These are phyloP conservation scores for Tothia fuscella DNA, from an alignment of 2,329 filamentous ascomycete genomes.

Conservation along the genomic window DNA sequence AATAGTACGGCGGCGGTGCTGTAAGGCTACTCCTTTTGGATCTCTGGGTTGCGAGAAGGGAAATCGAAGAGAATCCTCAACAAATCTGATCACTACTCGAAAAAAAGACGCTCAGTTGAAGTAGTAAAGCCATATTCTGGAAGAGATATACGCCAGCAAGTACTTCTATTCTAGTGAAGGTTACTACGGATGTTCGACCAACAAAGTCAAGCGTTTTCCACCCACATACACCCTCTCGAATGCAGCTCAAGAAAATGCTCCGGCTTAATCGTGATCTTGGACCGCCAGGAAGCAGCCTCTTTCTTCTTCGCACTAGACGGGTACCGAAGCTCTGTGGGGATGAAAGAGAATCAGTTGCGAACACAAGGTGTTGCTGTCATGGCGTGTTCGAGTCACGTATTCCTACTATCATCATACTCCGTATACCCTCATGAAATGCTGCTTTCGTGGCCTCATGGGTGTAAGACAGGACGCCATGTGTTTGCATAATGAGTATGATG, in stretches of 20 bases:
- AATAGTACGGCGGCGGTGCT: no score
- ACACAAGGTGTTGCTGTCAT: slow-evolving; percentile 37
- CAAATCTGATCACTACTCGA: no score
- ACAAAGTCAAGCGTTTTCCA: slow-evolving; percentile 96
- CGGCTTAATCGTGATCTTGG: slow-evolving; percentile 93
- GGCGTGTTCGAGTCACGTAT: slow-evolving; percentile 25
- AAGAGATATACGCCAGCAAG: no score
- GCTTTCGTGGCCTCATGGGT: neutral
- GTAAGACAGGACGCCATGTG: neutral
- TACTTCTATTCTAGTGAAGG: neutral
- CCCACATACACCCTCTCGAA: slow-evolving; percentile 69
- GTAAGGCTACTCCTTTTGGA: no score
- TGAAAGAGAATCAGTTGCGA: slow-evolving; percentile 44
- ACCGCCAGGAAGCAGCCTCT: slow-evolving; percentile 15
- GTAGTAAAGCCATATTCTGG: no score
- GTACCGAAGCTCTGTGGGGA: slow-evolving; percentile 66
- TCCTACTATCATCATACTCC: neutral
- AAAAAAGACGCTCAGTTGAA: no score
- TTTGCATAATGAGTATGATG: neutral
- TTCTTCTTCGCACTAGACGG: slow-evolving; percentile 68
- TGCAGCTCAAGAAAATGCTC: slow-evolving; percentile 80
- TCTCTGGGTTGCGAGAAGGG: no score
- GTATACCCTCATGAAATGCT: neutral
- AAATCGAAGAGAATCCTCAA: no score
- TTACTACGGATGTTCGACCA: slow-evolving; percentile 54